These are phyloP conservation scores for Plasmodium gaboni DNA, from an alignment of 169 alveolate genomes.

Conservation along the genomic window DNA sequence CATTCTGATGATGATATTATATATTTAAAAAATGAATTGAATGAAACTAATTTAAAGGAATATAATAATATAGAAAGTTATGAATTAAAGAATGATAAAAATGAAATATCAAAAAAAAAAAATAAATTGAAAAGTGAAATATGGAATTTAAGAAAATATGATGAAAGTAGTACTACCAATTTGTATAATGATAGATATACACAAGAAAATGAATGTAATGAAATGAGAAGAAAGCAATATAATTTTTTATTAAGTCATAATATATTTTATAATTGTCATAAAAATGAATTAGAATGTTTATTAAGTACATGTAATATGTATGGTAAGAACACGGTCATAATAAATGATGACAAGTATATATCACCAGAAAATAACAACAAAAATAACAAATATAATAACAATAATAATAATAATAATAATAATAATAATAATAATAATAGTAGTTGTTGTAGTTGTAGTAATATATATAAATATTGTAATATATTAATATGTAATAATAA, in stretches of 20 bases:
- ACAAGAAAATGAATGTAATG: not conserved
- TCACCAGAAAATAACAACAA: no score
- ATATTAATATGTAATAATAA: constrained; percentile 44
- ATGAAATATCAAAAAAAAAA: not conserved
- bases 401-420: no score
- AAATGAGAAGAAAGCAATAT: constrained; percentile 10
- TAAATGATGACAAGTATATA: constrained; percentile 21
- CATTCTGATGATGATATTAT: not conserved
- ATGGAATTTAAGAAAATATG: constrained; percentile 17
- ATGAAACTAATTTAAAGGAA: not conserved
- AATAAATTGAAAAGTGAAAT: constrained; percentile 34
- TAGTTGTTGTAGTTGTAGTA: no score
- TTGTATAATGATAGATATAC: no score
- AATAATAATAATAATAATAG: no score
- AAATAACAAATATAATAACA: no score
- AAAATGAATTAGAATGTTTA: constrained; percentile 5
- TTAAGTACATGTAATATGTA: constrained; percentile 9
- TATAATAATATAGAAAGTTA: not conserved
- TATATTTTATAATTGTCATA: constrained; percentile 39
- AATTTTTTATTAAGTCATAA: constrained; percentile 13
- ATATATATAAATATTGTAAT: not conserved
- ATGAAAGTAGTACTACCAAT: constrained; percentile 7
- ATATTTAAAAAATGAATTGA: not conserved
- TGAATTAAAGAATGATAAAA: not conserved
- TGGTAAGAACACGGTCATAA: constrained; percentile 24